Base-by-base conservation (phyloP, 139 green algal species). In the Chlamydomonas applanata region DNA sequence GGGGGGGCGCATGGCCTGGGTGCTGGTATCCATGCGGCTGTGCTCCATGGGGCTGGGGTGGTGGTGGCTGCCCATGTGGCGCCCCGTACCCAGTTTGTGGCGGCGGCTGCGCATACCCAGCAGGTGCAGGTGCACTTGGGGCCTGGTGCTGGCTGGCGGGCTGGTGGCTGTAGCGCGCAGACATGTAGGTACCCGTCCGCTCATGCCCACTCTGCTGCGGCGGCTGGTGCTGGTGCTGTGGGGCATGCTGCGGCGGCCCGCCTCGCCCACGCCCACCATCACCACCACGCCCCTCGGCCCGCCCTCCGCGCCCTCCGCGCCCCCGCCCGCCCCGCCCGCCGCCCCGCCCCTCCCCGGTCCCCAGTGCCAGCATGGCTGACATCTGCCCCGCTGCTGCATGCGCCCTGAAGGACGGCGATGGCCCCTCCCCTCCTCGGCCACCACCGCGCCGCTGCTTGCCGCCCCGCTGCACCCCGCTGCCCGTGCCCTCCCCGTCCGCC, bases 301-400 rank as follows among this genome's bases (percentile, higher is more conserved):
- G n/a, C 2, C 29, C 22, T 9, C 72, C 44, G 35, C 44, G 16
- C 3, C 67, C 33, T 0, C 65, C 7, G 0, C 67, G 24, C 17
- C 78, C 52, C 17, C 68, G 45, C 1, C 36, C 44, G 2, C 73
- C 73, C 1, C 73, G 30, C 13, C 73, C 53, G 20, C 66, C 53
- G 3, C 49, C 40, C 16, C 67, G 22, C 2, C n/a, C 36, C 1
- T 52, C 67, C 0, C 29, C 61, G 0, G 49, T 63, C 11, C 72
- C 67, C 62, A 80, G 68, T 16, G 72, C 60, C 40, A 75, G 73
- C 40, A 80, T 52, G 2, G 34, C 35, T 36, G 72, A 44, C 73
- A 84, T 75, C 30, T 78, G 73, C 0, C 79, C 73, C n/a, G 79
- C 79, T 2, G 74, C 78, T 4, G 74, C 74, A 46, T 73, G 71